Conservation (phyloP, 495 filamentous ascomycete species). For the Tuber melanosporum region DNA sequence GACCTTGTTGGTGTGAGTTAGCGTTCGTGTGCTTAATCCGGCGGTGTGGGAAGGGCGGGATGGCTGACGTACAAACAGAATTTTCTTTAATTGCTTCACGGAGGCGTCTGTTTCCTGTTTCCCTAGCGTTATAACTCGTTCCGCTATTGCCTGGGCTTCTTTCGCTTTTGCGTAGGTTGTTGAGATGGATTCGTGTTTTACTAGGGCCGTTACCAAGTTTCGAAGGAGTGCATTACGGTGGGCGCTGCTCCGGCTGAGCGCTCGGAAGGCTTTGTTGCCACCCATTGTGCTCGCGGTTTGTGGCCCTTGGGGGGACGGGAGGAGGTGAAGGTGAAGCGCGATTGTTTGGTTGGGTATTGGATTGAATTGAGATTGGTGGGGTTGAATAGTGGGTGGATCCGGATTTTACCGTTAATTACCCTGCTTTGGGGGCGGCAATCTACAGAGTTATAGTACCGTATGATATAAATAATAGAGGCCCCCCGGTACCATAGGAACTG, state of each 20-base stretch:
- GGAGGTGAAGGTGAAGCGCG: neutral
- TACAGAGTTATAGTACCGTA: too few relatives aligned
- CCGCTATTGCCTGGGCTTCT: conserved; percentile 85
- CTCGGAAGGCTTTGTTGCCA: conserved; percentile 74
- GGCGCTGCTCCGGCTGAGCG: conserved; percentile 71
- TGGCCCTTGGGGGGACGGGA: neutral
- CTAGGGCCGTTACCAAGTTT: conserved; percentile 91
- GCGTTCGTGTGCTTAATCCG: neutral
- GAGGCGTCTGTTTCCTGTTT: conserved; percentile 82
- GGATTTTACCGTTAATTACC: neutral
- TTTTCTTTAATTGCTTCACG: conserved; percentile 58
- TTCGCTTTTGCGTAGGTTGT: conserved; percentile 97
- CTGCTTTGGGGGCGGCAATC: neutral
- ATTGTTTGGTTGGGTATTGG: neutral
- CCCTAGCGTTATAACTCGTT: conserved; percentile 85
- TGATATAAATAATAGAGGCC: too few relatives aligned
- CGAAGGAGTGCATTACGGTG: conserved; percentile 90
- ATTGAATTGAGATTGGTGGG: neutral
- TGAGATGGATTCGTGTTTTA: conserved; percentile 83
- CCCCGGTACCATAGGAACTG: neutral
- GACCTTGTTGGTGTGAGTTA: conserved; percentile 44
- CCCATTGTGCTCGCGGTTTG: conserved; percentile 56
- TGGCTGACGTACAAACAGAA: conserved; percentile 67
- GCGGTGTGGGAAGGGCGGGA: neutral
- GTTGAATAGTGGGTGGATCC: neutral